Evolutionary conservation across 192 early-diverging fungal genomes (phyloP).

Genomic region (Entomortierella chlamydospora): DNA sequence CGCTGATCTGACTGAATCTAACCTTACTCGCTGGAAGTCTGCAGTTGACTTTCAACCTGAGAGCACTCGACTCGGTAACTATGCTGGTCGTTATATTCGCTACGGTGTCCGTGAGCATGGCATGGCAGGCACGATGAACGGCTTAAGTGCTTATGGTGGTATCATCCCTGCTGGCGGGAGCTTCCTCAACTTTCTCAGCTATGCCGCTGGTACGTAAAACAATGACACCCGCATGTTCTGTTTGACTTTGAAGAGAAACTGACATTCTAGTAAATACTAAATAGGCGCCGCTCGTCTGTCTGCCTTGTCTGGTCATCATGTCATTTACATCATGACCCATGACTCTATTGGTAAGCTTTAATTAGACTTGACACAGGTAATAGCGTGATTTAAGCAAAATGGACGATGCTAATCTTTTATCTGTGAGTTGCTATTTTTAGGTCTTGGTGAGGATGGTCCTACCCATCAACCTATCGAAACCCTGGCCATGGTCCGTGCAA

Average conservation of each 20-base stretch:
- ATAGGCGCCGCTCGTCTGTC: conserved; percentile 89
- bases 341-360: conserved; percentile 88
- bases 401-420: not conserved
- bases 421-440: no score
- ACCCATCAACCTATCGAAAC: conserved; percentile 99
- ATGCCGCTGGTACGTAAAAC: conserved; percentile 49
- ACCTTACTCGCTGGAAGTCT: conserved; percentile 94
- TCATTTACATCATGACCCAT: conserved; percentile 99
- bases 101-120: conserved; percentile 98
- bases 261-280: no score
- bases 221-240: not conserved
- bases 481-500: conserved; percentile 86
- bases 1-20: conserved; percentile 96
- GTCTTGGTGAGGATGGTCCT: conserved; percentile 96
- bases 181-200: conserved; percentile 94
- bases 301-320: conserved; percentile 88
- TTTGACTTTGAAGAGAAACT: no score
- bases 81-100: conserved; percentile 90
- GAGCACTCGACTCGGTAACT: conserved; percentile 77
- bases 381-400: not conserved
- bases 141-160: conserved; percentile 86
- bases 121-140: conserved; percentile 96
- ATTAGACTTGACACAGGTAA: no score
- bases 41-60: conserved; percentile 94
- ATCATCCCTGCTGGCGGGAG: conserved; percentile 88